phyloP scores from a whole-genome alignment of 192 early-diverging fungal genomes.

The Coemansia sp. region DNA sequence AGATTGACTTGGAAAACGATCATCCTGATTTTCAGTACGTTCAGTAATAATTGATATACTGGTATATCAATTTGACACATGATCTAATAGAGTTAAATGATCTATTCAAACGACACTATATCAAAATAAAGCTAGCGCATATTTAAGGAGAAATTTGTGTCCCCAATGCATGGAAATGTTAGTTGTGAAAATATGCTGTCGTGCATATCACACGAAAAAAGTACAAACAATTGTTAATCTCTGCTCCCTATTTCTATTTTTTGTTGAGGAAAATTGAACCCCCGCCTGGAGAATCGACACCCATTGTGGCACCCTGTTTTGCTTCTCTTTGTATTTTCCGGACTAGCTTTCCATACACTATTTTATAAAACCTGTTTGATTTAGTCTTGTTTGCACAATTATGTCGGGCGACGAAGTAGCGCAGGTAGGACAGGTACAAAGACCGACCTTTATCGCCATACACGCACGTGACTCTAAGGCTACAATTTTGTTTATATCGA shows the following conservation, averaged over 20 bases:
- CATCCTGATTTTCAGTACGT: constrained; percentile 35
- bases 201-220: too few relatives aligned
- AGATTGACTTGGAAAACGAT: constrained; percentile 36
- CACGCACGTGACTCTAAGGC: constrained; percentile 38
- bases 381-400: background rate
- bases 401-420: background rate
- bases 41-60: background rate
- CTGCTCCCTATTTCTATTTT: too few relatives aligned
- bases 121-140: background rate
- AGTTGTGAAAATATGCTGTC: too few relatives aligned
- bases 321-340: background rate
- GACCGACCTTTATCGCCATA: constrained; percentile 36
- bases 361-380: background rate
- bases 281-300: too few relatives aligned
- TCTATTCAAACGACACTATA: background rate
- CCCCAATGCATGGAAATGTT: too few relatives aligned
- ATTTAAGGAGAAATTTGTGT: too few relatives aligned
- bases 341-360: background rate
- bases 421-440: background rate
- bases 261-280: too few relatives aligned
- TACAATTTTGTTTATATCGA: constrained; percentile 38
- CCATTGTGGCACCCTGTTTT: background rate
- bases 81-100: background rate
- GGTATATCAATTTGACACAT: background rate
- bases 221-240: too few relatives aligned